Base-by-base conservation (phyloP, 2,329 filamentous ascomycete genomes). In the Rasamsonia emersonii region DNA sequence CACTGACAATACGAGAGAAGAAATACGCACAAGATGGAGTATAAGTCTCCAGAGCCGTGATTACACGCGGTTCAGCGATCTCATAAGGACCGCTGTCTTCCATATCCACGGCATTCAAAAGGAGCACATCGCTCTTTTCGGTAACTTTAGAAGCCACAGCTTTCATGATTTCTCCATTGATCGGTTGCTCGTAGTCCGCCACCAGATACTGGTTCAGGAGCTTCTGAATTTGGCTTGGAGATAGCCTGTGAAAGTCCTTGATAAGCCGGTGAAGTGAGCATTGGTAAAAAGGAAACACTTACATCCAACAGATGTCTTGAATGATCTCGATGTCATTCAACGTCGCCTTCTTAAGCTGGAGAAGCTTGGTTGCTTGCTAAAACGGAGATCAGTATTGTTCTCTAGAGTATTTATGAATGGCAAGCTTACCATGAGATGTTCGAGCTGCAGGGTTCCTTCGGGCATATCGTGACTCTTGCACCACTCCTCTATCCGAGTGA, bases 301-400 rank as follows among this genome's bases (percentile, higher is more conserved):
- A 93, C 89, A 96, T 96, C 89, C 89, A 96, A 74, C 91, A 98
- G 50, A 98, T 98, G 58, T 98, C 91, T 67, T 98, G 91, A 52
- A 98, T 98, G 51, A 98, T 98, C 65, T 98, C 91, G 51, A 98
- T 98, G 53, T 98, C 91, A 58, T 96, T 98, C 56, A 98, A 67
- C 1, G 91, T 98, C 6, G 91, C 91, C 68, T 98, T 98, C 79
- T 98, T 98, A 42, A 98, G 71, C 61, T 98, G 91, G 43, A 98
- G 72, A 43, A 98, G 79, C 68, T 98, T 98, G 13, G 91, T 98
- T 32, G 91, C 91, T 84, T 96, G 89, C 80, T 85, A 44, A 44
- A 19, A 26, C 19, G 21, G 16, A 24, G 20, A 38, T 50, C 24
- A 49, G 44, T 15, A 15, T 9, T 24, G 17, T 9, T 18, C 21